These are phyloP conservation scores for Linnemannia zychae DNA, from an alignment of 192 early-diverging fungal genomes.

Conservation along the genomic window DNA sequence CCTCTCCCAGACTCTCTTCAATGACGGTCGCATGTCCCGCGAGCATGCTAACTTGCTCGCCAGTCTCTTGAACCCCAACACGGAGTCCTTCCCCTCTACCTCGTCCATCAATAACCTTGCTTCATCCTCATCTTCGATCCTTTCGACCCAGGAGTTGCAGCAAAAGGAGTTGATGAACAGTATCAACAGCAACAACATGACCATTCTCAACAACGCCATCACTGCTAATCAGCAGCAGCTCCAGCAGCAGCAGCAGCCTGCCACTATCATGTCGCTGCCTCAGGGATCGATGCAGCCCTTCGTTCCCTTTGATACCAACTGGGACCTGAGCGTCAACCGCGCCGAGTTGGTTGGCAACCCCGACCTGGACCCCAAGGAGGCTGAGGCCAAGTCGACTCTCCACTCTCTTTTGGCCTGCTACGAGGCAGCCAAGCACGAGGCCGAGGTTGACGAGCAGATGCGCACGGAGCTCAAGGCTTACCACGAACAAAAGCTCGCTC, in stretches of 20 bases:
- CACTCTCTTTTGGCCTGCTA: conserved; percentile 36
- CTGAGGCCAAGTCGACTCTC: conserved; percentile 24
- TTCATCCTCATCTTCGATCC: not conserved
- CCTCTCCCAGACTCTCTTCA: conserved; percentile 49
- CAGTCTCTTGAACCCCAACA: conserved; percentile 52
- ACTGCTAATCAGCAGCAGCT: conserved; percentile 9
- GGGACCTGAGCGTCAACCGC: conserved; percentile 54
- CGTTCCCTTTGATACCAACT: conserved; percentile 44
- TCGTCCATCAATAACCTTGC: not conserved
- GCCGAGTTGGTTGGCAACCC: conserved; percentile 41
- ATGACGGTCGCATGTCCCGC: conserved; percentile 44
- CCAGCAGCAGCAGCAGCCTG: not conserved
- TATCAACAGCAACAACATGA: conserved; percentile 53
- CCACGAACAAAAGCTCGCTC: conserved; percentile 43
- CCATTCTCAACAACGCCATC: conserved; percentile 45
- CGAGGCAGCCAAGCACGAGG: conserved; percentile 30
- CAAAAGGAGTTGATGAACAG: conserved; percentile 52
- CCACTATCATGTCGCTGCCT: not conserved
- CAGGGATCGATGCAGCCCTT: conserved; percentile 42
- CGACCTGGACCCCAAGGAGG: conserved; percentile 44
- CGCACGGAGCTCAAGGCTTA: conserved; percentile 44
- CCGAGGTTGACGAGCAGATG: conserved; percentile 54
- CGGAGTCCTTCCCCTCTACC: conserved; percentile 49
- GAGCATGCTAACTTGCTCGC: conserved; percentile 52
- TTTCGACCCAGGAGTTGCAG: conserved; percentile 25